Evolutionary conservation across 139 green algal genomes (phyloP).

Genomic region (Parachlorella kessleri): DNA sequence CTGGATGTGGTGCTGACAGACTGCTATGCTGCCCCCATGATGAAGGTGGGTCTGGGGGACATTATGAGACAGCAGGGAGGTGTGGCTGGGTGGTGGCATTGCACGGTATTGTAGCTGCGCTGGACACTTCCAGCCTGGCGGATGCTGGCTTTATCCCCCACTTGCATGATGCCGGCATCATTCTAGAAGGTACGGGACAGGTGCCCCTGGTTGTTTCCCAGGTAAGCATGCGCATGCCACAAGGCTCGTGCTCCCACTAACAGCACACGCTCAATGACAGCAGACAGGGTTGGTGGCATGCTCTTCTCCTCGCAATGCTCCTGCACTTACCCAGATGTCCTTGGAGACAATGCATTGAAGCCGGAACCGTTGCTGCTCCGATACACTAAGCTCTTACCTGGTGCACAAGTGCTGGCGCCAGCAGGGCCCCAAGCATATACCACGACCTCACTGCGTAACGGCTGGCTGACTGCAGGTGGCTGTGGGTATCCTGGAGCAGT

Average conservation of each 20-base stretch:
- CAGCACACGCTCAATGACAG: too few species aligned
- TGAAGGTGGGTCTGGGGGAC: slow-evolving; percentile 51
- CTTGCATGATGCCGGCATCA: too few species aligned
- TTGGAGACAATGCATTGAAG: background rate
- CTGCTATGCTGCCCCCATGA: slow-evolving; percentile 59
- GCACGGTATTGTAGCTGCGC: too few species aligned
- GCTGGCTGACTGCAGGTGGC: slow-evolving; percentile 41
- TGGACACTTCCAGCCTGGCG: too few species aligned
- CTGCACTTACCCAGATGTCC: background rate
- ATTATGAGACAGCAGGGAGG: too few species aligned
- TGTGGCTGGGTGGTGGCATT: too few species aligned
- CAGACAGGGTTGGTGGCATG: background rate
- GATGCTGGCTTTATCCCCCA: too few species aligned
- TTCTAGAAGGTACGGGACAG: too few species aligned
- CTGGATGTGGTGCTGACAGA: slow-evolving; percentile 75
- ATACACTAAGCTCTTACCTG: background rate
- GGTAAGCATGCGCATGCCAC: too few species aligned
- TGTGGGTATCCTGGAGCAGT: slow-evolving; percentile 48
- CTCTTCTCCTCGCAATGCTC: background rate
- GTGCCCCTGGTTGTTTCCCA: too few species aligned
- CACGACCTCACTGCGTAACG: background rate
- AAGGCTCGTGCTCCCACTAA: too few species aligned
- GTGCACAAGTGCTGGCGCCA: background rate
- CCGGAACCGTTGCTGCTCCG: background rate
- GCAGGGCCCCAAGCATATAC: background rate